phyloP scores from a whole-genome alignment of 2,329 filamentous ascomycete species.

The Fusarium sp. region DNA sequence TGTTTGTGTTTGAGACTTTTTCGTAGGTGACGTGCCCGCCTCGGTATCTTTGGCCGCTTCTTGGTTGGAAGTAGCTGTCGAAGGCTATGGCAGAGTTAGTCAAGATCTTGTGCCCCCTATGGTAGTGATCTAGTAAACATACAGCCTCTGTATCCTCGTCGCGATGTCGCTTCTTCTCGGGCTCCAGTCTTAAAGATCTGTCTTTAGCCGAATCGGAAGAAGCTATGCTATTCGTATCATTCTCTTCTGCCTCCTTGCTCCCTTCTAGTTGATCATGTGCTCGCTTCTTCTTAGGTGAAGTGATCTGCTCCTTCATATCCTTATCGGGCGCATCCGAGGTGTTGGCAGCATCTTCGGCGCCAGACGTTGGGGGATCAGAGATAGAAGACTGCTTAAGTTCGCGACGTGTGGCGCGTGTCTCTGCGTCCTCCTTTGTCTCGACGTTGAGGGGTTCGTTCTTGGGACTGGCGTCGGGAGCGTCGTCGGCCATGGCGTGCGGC shows the following conservation, averaged over 20 bases:
- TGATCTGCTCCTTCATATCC: slow-evolving; percentile 60
- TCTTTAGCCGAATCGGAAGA: slow-evolving; percentile 60
- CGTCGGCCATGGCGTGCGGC: slow-evolving; percentile 57
- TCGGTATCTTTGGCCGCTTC: slow-evolving; percentile 40
- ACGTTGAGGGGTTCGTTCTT: slow-evolving; percentile 49
- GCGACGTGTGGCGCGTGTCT: slow-evolving; percentile 71
- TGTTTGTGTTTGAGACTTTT: slow-evolving; percentile 51
- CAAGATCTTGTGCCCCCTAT: not conserved
- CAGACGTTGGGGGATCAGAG: slow-evolving; percentile 57
- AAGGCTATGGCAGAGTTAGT: slow-evolving; percentile 35
- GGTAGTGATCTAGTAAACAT: slow-evolving; percentile 33
- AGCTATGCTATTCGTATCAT: slow-evolving; percentile 56
- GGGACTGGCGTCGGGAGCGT: slow-evolving; percentile 56
- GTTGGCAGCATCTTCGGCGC: slow-evolving; percentile 48
- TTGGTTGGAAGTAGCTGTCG: slow-evolving; percentile 30
- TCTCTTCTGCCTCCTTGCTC: slow-evolving; percentile 55
- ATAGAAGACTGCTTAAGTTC: slow-evolving; percentile 74
- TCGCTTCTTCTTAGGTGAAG: slow-evolving; percentile 75
- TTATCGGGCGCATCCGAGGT: slow-evolving; percentile 51
- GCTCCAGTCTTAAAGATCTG: slow-evolving; percentile 61
- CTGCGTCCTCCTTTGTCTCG: slow-evolving; percentile 66
- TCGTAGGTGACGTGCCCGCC: slow-evolving; percentile 38
- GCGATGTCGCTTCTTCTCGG: slow-evolving; percentile 73
- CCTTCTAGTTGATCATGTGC: slow-evolving; percentile 69
- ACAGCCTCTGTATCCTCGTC: slow-evolving; percentile 59